phyloP scores from a whole-genome alignment of 257 asterid genomes.

The Anisodus acutangulus region DNA sequence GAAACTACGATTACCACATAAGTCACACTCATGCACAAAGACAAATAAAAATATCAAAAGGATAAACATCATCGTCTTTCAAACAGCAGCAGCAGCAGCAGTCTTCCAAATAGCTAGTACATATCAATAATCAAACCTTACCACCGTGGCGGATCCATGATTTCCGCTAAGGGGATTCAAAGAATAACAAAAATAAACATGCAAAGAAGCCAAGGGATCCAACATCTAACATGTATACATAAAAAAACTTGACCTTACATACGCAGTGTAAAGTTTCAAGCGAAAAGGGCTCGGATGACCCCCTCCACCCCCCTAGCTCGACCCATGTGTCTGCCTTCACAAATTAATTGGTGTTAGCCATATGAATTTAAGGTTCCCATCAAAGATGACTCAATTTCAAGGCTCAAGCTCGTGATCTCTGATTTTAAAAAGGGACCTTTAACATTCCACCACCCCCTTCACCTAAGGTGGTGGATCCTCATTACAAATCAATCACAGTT shows the following conservation, averaged over 20 bases:
- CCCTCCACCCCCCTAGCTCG: not conserved
- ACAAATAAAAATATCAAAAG: not conserved
- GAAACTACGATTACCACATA: not conserved
- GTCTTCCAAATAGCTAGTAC: not conserved
- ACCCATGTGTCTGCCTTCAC: not conserved
- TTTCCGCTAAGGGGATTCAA: not conserved
- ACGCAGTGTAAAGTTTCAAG: not conserved
- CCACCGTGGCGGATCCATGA: not conserved
- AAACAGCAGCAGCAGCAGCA: no score
- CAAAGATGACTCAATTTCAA: not conserved
- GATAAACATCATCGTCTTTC: not conserved
- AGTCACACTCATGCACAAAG: not conserved
- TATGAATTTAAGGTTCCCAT: not conserved
- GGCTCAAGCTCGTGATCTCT: not conserved
- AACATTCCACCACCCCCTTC: not conserved
- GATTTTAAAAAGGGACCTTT: not conserved
- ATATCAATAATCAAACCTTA: not conserved
- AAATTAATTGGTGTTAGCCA: not conserved
- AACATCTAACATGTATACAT: not conserved
- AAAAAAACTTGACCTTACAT: not conserved
- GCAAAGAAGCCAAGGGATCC: not conserved
- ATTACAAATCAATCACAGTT: not conserved
- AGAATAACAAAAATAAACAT: not conserved
- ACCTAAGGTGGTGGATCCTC: constrained; percentile 12
- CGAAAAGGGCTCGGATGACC: no score